Evolutionary conservation across 208 protist genomes (phyloP).

Genomic region (Wallacemonas sp.): DNA sequence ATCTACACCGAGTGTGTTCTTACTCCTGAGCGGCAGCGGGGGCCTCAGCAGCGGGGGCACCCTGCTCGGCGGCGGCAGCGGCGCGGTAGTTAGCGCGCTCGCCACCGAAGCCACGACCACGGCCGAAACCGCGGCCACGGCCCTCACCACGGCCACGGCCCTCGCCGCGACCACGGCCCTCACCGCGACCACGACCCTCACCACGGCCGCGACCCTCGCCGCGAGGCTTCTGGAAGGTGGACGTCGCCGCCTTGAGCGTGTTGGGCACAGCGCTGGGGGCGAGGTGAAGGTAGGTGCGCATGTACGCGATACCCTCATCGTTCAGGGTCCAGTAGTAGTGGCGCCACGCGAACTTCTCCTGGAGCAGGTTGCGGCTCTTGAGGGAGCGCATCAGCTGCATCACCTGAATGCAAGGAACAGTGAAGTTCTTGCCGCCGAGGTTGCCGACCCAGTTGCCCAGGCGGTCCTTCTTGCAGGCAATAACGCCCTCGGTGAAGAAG

Average conservation of each 20-base stretch:
- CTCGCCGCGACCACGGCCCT: constrained; percentile 53
- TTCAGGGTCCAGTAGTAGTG: constrained; percentile 96
- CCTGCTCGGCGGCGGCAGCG: constrained; percentile 31
- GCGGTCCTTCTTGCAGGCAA: constrained; percentile 92
- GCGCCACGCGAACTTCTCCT: constrained; percentile 94
- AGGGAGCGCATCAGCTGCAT: constrained; percentile 92
- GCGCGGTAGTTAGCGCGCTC: constrained; percentile 81
- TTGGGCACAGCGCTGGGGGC: constrained; percentile 83
- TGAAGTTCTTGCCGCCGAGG: constrained; percentile 80
- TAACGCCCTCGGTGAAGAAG: constrained; percentile 91
- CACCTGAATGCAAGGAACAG: constrained; percentile 76
- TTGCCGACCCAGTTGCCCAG: constrained; percentile 83
- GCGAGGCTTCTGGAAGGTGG: constrained; percentile 57
- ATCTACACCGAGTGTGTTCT: constrained; percentile 4
- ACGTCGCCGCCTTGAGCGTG: constrained; percentile 83
- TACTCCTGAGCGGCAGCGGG: constrained; percentile 45
- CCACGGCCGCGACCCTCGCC: constrained; percentile 40
- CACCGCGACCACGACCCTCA: constrained; percentile 58
- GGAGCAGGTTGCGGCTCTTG: constrained; percentile 91
- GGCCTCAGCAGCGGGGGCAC: constrained; percentile 23
- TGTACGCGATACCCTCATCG: constrained; percentile 91
- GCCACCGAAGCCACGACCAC: constrained; percentile 78
- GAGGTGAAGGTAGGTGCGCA: constrained; percentile 93
- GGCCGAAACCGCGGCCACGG: constrained; percentile 27
- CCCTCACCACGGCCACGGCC: constrained; percentile 34